Percentiles rank a stretch among this genome's conserved stretches.
These are phyloP conservation scores for Melaleuca alternifolia DNA, from an alignment of 345 rosid species.

Conservation along the genomic window DNA sequence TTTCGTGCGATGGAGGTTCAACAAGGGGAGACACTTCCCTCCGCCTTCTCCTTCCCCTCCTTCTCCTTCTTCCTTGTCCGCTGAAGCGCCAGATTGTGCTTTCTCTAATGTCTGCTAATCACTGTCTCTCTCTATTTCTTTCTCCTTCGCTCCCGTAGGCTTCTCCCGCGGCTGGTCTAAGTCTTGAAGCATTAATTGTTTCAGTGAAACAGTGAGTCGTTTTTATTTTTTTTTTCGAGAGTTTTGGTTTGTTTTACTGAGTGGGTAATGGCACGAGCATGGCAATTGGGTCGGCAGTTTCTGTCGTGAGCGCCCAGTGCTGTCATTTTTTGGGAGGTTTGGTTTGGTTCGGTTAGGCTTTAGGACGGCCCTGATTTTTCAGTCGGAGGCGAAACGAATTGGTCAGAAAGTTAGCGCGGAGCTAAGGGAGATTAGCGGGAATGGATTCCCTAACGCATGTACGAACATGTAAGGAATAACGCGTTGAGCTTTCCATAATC, in stretches of 20 bases:
- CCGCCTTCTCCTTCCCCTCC: not conserved
- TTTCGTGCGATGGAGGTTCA: not conserved
- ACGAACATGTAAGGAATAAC: no score
- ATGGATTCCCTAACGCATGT: no score
- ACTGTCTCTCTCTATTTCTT: not conserved
- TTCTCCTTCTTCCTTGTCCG: not conserved
- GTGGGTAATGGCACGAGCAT: not conserved
- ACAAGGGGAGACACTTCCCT: not conserved
- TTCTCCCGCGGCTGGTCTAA: not conserved
- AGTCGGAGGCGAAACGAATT: not conserved
- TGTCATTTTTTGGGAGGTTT: not conserved
- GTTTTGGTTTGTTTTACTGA: not conserved
- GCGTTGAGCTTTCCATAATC: no score
- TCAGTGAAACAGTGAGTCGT: not conserved
- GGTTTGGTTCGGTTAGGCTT: not conserved
- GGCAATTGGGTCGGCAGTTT: not conserved
- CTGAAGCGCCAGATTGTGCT: not conserved
- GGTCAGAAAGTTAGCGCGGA: not conserved
- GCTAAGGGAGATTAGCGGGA: not conserved
- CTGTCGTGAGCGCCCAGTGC: not conserved
- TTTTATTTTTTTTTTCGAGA: not conserved
- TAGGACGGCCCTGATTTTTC: not conserved
- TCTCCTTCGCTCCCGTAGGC: not conserved
- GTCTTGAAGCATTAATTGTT: not conserved
- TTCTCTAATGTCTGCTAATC: not conserved